Evolutionary conservation across 306 rosid species (phyloP).

Genomic region (Malus sieversii): DNA sequence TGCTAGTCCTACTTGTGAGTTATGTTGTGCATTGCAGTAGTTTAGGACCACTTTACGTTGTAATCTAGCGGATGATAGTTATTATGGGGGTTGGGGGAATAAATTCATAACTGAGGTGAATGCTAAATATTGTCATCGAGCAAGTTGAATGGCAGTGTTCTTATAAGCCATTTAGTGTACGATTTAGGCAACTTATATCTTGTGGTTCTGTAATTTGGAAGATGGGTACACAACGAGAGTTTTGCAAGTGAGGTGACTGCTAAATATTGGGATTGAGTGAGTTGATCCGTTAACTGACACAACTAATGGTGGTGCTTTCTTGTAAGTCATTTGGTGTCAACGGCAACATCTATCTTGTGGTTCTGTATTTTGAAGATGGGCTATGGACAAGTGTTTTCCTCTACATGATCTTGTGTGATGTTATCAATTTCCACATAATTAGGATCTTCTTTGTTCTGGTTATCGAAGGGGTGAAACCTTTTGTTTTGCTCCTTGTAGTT

Average conservation of each 20-base stretch:
- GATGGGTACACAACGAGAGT: not conserved
- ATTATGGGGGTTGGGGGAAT: not conserved
- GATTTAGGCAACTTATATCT: not conserved
- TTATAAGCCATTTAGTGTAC: not conserved
- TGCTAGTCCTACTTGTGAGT: not conserved
- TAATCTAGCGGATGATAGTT: not conserved
- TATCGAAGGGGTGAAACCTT: not conserved
- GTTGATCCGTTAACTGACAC: not conserved
- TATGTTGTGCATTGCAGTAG: not conserved
- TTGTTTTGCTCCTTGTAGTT: not conserved
- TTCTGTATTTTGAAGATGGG: not conserved
- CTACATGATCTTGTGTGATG: not conserved
- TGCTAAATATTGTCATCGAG: not conserved
- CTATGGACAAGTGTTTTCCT: too few species aligned
- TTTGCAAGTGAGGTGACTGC: not conserved
- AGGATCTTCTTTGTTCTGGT: not conserved
- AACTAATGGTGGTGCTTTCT: not conserved
- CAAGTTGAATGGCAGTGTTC: not conserved
- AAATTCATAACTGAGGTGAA: not conserved
- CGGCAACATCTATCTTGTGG: not conserved
- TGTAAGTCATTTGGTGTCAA: not conserved
- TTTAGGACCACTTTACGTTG: not conserved
- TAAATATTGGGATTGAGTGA: not conserved
- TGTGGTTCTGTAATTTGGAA: not conserved
- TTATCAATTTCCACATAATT: not conserved